These are phyloP conservation scores for Leccinum uliginosum DNA, from an alignment of 768 basidiomycete species.

Conservation along the genomic window DNA sequence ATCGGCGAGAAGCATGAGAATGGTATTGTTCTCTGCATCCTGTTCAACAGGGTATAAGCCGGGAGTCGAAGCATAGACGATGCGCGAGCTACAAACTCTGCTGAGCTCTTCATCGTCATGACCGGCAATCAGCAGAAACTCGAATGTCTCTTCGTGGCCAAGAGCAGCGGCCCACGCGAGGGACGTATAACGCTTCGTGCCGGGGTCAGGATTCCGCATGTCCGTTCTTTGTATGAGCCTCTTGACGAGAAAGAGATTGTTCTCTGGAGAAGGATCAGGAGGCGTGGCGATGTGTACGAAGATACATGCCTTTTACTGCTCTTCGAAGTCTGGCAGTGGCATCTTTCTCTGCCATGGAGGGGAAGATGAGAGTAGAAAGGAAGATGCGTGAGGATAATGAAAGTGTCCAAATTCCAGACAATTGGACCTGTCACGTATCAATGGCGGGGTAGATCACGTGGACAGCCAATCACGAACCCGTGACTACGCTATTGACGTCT, in stretches of 20 bases:
- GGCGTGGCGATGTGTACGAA: neutral
- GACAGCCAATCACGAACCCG: neutral
- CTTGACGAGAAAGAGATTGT: constrained; percentile 90
- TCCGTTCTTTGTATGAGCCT: constrained; percentile 82
- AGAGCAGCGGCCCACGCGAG: constrained; percentile 89
- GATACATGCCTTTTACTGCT: constrained; percentile 66
- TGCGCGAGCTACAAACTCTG: constrained; percentile 51
- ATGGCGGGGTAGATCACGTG: constrained; percentile 26
- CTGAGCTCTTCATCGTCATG: constrained; percentile 94
- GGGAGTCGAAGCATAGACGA: constrained; percentile 3
- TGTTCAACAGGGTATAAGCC: constrained; percentile 31
- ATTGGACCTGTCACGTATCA: constrained; percentile 15
- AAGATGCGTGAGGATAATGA: constrained; percentile 23
- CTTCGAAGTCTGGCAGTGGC: constrained; percentile 67
- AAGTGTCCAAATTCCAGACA: constrained; percentile 14
- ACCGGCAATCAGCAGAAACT: constrained; percentile 78
- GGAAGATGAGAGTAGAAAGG: constrained; percentile 19
- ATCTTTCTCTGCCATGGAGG: constrained; percentile 78
- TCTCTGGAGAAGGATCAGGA: constrained; percentile 53
- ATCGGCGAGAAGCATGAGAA: constrained; percentile 90
- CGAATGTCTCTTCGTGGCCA: constrained; percentile 89
- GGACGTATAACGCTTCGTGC: constrained; percentile 73
- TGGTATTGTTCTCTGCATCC: constrained; percentile 92
- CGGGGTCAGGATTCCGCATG: constrained; percentile 86
- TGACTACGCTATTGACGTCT: neutral